These are phyloP conservation scores for Penicillium ochrochloron DNA, from an alignment of 495 filamentous ascomycete genomes.

Conservation along the genomic window DNA sequence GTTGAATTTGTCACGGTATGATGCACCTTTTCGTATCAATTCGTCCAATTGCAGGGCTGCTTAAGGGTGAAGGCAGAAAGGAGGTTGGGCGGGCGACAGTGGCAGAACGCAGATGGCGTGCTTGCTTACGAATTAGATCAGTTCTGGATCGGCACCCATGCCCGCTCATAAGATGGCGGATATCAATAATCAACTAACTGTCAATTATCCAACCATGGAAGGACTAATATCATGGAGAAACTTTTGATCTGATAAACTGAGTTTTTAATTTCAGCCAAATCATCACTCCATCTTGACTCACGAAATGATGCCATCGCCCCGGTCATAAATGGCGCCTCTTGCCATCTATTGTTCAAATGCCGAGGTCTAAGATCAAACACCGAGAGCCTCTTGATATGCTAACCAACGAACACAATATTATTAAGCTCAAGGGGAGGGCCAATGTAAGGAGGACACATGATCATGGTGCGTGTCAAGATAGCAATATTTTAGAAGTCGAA, in stretches of 20 bases:
- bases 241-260: neutral
- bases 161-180: neutral
- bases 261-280: neutral
- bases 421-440: neutral
- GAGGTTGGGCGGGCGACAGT: conserved; percentile 3
- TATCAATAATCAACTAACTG: neutral
- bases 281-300: neutral
- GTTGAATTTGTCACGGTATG: conserved; percentile 12
- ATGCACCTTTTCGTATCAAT: neutral
- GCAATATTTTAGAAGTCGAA: too few relatives aligned
- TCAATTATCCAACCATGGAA: neutral
- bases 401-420: neutral
- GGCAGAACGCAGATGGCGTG: conserved; percentile 13
- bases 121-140: conserved; percentile 13
- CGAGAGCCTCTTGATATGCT: neutral
- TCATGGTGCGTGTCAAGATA: too few relatives aligned
- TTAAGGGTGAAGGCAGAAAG: neutral
- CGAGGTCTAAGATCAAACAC: neutral
- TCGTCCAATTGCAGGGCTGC: conserved; percentile 3
- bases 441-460: neutral
- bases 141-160: conserved; percentile 5
- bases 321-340: neutral
- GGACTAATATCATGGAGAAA: neutral
- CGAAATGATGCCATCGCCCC: neutral
- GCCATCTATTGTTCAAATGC: neutral